phyloP scores from a whole-genome alignment of 2,329 filamentous ascomycete genomes.

The Fusarium sp. region DNA sequence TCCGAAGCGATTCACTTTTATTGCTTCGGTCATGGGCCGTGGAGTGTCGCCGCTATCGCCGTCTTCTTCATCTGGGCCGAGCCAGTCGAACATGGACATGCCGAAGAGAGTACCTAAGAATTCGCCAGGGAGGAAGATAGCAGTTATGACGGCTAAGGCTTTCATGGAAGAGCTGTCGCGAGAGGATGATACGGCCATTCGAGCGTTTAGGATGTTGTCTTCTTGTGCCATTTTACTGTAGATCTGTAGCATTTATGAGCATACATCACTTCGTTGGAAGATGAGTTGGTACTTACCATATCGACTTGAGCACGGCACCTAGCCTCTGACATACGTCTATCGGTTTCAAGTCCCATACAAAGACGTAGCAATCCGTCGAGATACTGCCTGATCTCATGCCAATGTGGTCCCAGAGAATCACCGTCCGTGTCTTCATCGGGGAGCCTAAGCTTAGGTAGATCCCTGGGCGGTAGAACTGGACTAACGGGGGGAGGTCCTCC shows the following conservation, averaged over 20 bases:
- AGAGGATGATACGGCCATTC: conserved; percentile 56
- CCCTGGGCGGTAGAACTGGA: conserved; percentile 41
- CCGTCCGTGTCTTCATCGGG: conserved; percentile 38
- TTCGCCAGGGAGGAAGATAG: conserved; percentile 61
- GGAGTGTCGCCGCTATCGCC: neutral
- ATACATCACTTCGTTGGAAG: neutral
- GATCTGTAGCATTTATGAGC: conserved; percentile 50
- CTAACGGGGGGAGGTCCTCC: conserved; percentile 46
- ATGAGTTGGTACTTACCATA: conserved; percentile 52
- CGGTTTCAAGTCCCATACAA: conserved; percentile 60
- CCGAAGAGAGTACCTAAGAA: conserved; percentile 61
- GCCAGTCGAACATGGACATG: conserved; percentile 62
- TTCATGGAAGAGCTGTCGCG: conserved; percentile 63
- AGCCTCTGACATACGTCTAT: conserved; percentile 60
- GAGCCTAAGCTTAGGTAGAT: conserved; percentile 34
- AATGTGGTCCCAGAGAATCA: conserved; percentile 54
- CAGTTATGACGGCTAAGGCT: conserved; percentile 61
- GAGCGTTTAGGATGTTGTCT: conserved; percentile 60
- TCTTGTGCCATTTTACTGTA: conserved; percentile 64
- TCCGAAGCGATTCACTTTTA: conserved; percentile 50
- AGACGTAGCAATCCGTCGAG: conserved; percentile 59
- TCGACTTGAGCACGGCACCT: conserved; percentile 61
- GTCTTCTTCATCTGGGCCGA: conserved; percentile 53
- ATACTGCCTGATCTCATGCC: conserved; percentile 62
- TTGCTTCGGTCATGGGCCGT: conserved; percentile 5